Evolutionary conservation across 2,329 filamentous ascomycete species (phyloP), one percentile per base, ranked within the genome.

Genomic region (Talaromyces verruculosus): DNA sequence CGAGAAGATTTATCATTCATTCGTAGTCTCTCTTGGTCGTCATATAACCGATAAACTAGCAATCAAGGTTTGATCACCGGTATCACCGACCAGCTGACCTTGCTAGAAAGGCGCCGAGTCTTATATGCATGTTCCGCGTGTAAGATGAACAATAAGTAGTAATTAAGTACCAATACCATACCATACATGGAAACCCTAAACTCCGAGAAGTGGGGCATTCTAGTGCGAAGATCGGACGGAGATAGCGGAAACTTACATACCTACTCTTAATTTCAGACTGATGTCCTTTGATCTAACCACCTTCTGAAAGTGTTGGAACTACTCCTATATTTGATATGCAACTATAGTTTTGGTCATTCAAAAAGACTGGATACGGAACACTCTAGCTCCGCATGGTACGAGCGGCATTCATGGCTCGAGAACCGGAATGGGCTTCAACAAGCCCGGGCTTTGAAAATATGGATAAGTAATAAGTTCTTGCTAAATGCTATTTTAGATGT

Each of bases 211-310:
- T 35, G 49, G 49, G 28, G 28, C 25, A 2, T n/a, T 8, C 3
- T 13, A 49, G 3, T 5, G 10, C 5, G 25, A 33, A 33, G 17
- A 53, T n/a, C 25, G 4, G 49, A 35, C 49, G 49, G 49, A 33
- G 28, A 55, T 55, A 55, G 49, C 49, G 49, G 28, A 55, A 55
- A 55, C 49, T 35, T 33, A 15, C 28, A 53, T 33, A 30, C 47
- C 1, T 22, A 22, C 22, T 22, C 22, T 22, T 22, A 22, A 28
- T 28, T 15, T 28, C 2, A 15, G 45, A 17, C 13, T 41, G 15
- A 39, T 15, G 37, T 39, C 10, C 8, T 30, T 6, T 3, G 28
- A 30, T 30, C 28, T 5, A 35, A 2, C 33, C 10, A 10, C 10
- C 33, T 10, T 11, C 33, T 35, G 33, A 35, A 35, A 35, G 33